Evolutionary conservation across 106 monocot species (phyloP).

Genomic region (Acorus calamus): DNA sequence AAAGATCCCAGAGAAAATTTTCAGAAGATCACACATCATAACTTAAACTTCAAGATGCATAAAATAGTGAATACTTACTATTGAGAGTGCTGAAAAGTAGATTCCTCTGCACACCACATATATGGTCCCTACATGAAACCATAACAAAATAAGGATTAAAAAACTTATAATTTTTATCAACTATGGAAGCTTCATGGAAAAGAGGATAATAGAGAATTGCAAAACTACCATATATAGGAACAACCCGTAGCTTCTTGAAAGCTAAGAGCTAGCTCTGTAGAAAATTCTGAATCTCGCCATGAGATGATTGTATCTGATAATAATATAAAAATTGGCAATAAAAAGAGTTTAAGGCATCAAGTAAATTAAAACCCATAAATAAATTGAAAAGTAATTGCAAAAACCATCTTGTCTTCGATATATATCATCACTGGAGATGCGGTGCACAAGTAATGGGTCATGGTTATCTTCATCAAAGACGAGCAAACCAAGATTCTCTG

Average conservation of each 20-base stretch:
- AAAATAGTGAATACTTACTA: slow-evolving; percentile 30
- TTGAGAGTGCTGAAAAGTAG: slow-evolving; percentile 62
- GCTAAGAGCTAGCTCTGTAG: slow-evolving; percentile 85
- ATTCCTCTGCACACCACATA: slow-evolving; percentile 71
- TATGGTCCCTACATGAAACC: slow-evolving; percentile 48
- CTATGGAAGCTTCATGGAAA: too few species aligned
- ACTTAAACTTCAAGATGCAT: background rate
- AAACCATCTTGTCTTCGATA: slow-evolving; percentile 93
- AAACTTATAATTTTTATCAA: too few species aligned
- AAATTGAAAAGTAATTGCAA: background rate
- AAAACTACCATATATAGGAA: slow-evolving; percentile 79
- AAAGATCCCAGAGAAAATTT: too few species aligned
- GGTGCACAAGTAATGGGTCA: slow-evolving; percentile 66
- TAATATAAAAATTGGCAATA: background rate
- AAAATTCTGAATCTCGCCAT: slow-evolving; percentile 75
- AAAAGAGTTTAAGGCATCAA: background rate
- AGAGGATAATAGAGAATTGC: background rate
- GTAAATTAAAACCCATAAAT: background rate
- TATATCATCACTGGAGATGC: slow-evolving; percentile 73
- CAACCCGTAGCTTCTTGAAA: slow-evolving; percentile 92
- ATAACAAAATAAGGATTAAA: background rate
- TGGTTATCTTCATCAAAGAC: slow-evolving; percentile 93
- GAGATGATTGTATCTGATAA: slow-evolving; percentile 85
- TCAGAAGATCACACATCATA: background rate
- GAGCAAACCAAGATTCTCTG: slow-evolving; percentile 77